These are phyloP conservation scores for Capronia epimyces DNA, from an alignment of 2,329 filamentous ascomycete species.

Conservation along the genomic window DNA sequence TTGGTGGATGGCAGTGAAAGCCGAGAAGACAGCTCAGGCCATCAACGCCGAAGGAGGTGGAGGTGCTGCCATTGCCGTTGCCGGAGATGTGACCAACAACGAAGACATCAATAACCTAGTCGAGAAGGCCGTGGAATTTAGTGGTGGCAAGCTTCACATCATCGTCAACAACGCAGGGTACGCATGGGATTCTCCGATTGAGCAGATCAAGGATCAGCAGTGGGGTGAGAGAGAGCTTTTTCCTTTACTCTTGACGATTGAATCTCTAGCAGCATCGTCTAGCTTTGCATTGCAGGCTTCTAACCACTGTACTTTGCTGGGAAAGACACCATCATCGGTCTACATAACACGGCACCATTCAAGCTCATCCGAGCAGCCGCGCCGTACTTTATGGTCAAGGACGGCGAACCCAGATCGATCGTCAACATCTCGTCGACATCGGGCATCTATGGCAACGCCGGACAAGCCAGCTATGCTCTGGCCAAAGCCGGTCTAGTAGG, in stretches of 20 bases:
- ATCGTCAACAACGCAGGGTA: conserved; percentile 87
- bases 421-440: conserved; percentile 79
- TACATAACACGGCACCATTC: conserved; percentile 82
- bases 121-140: conserved; percentile 68
- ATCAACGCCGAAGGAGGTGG: conserved; percentile 49
- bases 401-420: conserved; percentile 70
- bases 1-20: background rate
- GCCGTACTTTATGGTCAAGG: conserved; percentile 79
- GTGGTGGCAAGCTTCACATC: conserved; percentile 79
- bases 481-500: conserved; percentile 79
- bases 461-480: conserved; percentile 79
- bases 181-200: conserved; percentile 86
- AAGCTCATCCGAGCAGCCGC: conserved; percentile 72
- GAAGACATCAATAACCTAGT: conserved; percentile 66
- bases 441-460: conserved; percentile 78
- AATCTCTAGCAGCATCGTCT: too few species aligned
- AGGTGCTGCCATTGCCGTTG: conserved; percentile 64
- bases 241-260: background rate
- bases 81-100: conserved; percentile 68
- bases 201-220: conserved; percentile 54
- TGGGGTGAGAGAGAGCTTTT: conserved; percentile 1
- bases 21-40: conserved; percentile 26
- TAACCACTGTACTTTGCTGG: background rate
- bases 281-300: background rate
- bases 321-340: conserved; percentile 66